Percentiles rank a stretch among this genome's conserved stretches.
These are phyloP conservation scores for Agastache rugosa DNA, from an alignment of 257 asterid genomes.

Conservation along the genomic window DNA sequence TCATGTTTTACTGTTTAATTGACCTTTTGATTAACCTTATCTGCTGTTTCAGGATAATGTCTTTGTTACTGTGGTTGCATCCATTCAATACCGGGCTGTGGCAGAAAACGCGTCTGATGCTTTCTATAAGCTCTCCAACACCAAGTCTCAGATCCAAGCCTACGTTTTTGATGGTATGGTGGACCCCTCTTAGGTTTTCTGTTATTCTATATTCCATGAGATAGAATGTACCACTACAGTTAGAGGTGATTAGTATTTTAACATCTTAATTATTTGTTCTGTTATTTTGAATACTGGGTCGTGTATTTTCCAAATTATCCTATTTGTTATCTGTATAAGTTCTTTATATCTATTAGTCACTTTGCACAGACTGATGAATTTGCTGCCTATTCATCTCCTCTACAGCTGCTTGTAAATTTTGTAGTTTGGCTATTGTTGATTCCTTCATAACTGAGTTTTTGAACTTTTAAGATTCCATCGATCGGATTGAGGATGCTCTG, in stretches of 20 bases:
- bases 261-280: not conserved
- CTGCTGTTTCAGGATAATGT: slow-evolving; percentile 45
- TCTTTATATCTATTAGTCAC: not conserved
- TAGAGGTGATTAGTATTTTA: not conserved
- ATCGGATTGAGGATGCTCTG: not conserved
- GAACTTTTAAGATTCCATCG: not conserved
- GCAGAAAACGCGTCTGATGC: slow-evolving; percentile 48
- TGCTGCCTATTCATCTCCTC: not conserved
- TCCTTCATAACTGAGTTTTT: not conserved
- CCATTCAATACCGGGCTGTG: slow-evolving; percentile 45
- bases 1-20: not conserved
- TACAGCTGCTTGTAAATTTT: not conserved
- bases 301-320: not conserved
- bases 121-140: slow-evolving; percentile 48
- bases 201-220: slow-evolving; percentile 8
- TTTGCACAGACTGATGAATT: not conserved
- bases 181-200: not conserved
- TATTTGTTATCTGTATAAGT: not conserved
- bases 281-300: not conserved
- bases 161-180: slow-evolving; percentile 47
- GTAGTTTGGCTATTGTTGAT: not conserved
- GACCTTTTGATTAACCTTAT: not conserved
- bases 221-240: not conserved
- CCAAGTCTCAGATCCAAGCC: slow-evolving; percentile 49
- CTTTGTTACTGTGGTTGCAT: slow-evolving; percentile 49